Base-by-base conservation (phyloP, 2,329 filamentous ascomycete genomes). In the Ceratocystis papillata region DNA sequence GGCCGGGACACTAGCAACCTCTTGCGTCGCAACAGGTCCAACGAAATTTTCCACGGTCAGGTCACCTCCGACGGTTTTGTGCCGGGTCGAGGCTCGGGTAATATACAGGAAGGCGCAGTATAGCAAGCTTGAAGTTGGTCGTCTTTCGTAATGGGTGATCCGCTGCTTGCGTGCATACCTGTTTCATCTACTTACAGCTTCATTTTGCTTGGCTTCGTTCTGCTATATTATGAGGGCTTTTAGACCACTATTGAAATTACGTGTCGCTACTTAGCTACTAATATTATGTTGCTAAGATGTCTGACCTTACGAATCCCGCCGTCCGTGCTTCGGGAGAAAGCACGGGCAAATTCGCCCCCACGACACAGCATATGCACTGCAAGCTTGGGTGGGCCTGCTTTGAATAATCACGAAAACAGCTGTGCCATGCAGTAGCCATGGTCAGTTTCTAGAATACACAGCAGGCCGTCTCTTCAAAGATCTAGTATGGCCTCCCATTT, bases 401-500 rank as follows among this genome's bases (percentile, higher is more conserved):
- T 53, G 15, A 10, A 53, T 15, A 15, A 22, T 25, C 7, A 5
- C 12, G 15, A 20, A 37, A 59, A 30, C 7, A 33, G 25, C 15
- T n/a, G 8, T n/a, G 30, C 30, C 55, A 17, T 25, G 28, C 28
- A 33, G 28, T 10, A 59, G 30, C 10, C 8, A 30, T 59, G 28
- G 17, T 2, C 55, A 37, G 7, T 28, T 30, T 17, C 2, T 59
- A 6, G 6, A 33, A 37, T n/a, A 33, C 2, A 5, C 25, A 33
- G 48, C 48, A 28, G 48, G 20, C 22, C 25, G 37, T 53, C 48
- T 12, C 7, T 44, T 28, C 60, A 67, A 22, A 67, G 37, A 59
- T 63, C 60, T 8, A 67, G 60, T 5, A 63, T n/a, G n/a, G 70
- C 75, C 73, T 83, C 86, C 90, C 86, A 91, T 71, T 82, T 78